Percentiles rank a stretch among this genome's conserved stretches.
phyloP scores from a whole-genome alignment of 768 basidiomycete genomes.

The Panellus pusillus region DNA sequence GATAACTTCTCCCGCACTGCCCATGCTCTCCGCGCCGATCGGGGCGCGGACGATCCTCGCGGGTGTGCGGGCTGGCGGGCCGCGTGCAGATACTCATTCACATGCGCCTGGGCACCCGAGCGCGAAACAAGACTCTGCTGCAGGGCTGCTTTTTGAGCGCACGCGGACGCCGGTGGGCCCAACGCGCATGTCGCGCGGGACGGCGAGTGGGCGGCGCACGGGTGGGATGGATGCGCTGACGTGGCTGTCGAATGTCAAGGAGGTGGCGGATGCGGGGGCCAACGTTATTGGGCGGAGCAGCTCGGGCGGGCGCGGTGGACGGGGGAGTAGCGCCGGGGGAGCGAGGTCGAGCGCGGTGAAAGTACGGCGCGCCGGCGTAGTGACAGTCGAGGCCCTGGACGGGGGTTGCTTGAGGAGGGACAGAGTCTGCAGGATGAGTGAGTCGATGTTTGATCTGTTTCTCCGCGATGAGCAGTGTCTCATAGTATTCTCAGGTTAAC shows the following conservation, averaged over 20 bases:
- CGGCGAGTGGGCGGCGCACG: constrained; percentile 49
- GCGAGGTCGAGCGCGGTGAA: constrained; percentile 42
- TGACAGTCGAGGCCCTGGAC: constrained; percentile 40
- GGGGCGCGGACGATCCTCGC: constrained; percentile 68
- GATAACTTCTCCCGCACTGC: constrained; percentile 21
- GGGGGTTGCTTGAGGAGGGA: constrained; percentile 28
- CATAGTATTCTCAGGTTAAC: constrained; percentile 58
- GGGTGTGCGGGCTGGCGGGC: constrained; percentile 62
- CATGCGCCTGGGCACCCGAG: not conserved
- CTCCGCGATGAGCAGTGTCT: not conserved
- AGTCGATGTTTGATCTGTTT: constrained; percentile 23
- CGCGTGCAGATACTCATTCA: constrained; percentile 30
- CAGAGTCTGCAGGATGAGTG: constrained; percentile 70
- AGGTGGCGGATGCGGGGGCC: constrained; percentile 43
- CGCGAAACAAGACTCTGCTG: not conserved
- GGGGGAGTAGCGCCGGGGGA: constrained; percentile 48
- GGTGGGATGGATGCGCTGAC: constrained; percentile 60
- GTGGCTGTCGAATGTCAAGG: constrained; percentile 75
- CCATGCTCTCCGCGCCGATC: constrained; percentile 65
- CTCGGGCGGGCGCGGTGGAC: constrained; percentile 52
- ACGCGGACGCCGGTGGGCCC: constrained; percentile 1
- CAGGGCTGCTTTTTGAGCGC: not conserved
- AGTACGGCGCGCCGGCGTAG: constrained; percentile 31
- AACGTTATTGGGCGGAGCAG: constrained; percentile 42
- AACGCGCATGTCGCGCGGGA: constrained; percentile 33